phyloP scores from a whole-genome alignment of 192 early-diverging fungal genomes.

The Dissophora ornata region DNA sequence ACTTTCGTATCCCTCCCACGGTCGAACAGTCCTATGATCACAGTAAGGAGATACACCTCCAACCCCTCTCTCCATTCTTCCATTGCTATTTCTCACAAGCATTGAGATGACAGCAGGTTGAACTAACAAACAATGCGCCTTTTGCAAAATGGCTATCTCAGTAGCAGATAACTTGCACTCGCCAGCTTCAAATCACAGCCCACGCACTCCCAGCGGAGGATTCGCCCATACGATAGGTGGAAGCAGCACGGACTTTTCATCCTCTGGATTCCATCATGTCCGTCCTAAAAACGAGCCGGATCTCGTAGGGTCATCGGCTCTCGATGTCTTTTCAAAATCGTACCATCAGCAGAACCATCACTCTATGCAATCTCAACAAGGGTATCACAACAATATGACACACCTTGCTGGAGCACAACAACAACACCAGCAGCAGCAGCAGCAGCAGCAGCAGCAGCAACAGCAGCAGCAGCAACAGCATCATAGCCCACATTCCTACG shows the following conservation, averaged over 20 bases:
- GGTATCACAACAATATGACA: constrained; percentile 22
- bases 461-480: constrained; percentile 6
- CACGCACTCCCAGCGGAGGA: constrained; percentile 30
- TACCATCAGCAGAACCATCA: constrained; percentile 27
- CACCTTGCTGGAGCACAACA: constrained; percentile 4
- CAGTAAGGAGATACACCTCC: constrained; percentile 14
- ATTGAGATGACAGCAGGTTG: too few species aligned
- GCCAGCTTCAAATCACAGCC: constrained; percentile 27
- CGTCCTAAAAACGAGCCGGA: constrained; percentile 29
- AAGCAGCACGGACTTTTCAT: constrained; percentile 16
- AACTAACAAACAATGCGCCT: too few species aligned
- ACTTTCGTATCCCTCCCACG: constrained; percentile 66
- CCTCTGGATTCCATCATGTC: constrained; percentile 31
- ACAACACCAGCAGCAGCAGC: background rate
- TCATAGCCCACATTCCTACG: constrained; percentile 1
- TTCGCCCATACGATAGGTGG: constrained; percentile 10
- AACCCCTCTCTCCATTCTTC: background rate
- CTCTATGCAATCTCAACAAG: constrained; percentile 17
- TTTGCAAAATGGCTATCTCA: background rate
- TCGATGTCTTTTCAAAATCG: constrained; percentile 35
- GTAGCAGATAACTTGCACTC: constrained; percentile 25
- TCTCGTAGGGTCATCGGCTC: constrained; percentile 1
- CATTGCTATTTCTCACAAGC: background rate
- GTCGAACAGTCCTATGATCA: constrained; percentile 53
- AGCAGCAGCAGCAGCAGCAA: constrained; percentile 5